Evolutionary conservation across 1,284 basidiomycete species (phyloP), one percentile per base, ranked within the genome.

Genomic region (Testicularia cyperi): DNA sequence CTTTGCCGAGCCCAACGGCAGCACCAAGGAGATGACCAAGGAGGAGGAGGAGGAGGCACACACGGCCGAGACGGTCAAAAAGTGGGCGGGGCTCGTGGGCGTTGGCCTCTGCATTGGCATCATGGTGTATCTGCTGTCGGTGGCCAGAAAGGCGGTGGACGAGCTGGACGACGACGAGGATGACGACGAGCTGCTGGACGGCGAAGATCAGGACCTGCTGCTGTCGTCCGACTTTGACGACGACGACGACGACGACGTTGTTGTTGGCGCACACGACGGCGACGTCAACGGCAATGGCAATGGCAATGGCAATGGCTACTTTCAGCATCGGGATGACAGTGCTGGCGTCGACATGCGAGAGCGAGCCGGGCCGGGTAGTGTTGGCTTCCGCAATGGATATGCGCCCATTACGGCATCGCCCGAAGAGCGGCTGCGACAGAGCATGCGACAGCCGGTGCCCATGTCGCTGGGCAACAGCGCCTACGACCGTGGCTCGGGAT

Each of bases 131-230:
- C 81, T 91, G 35, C 84, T 86, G 38, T 82, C 83, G 72, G 84
- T 90, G 43, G 88, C 89, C 20, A 84, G 88, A 20, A 82, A 82
- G 48, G 89, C 88, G 1, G 87, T 91, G 29, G 85, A 90, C 71
- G 85, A 86, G 25, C 85, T 90, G 74, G 72, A 74, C 28, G 70
- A 70, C 35, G 68, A 74, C 30, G 43, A 31, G 5, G 39, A 42
- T 18, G 62, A 53, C 18, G 66, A 63, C n/a, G 49, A 38, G 13
- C 41, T 44, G 16, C 37, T 42, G 9, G 65, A 61, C 14, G 45
- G 44, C 3, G 57, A 58, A 5, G 45, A 30, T 15, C 37, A 48
- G 13, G 63, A 42, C 35, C 40, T 55, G 33, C 44, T 64, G 19
- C 15, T 6, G 2, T 51, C 34, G 2, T 45, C 38, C 13, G 55